Conservation (phyloP, 352 stramenopile species). For the Elongisporangium undulatum region DNA sequence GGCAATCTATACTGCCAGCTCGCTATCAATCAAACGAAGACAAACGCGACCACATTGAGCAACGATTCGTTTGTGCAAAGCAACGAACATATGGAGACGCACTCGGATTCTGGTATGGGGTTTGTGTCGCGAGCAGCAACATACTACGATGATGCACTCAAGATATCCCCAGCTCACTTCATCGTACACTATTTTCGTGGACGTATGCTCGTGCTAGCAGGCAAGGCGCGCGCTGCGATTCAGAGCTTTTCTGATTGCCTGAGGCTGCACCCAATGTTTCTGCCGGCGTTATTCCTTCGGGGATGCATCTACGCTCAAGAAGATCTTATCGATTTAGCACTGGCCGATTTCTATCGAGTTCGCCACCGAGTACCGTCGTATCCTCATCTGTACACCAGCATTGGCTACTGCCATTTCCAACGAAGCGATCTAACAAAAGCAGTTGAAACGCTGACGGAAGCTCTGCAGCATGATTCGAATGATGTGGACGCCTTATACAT, state of each 20-base stretch:
- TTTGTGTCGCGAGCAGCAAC: constrained; percentile 23
- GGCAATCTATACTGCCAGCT: constrained; percentile 60
- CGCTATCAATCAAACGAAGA: constrained; percentile 37
- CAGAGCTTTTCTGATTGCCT: constrained; percentile 29
- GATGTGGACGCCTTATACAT: constrained; percentile 38
- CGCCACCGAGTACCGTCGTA: constrained; percentile 39
- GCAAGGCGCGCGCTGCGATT: constrained; percentile 20
- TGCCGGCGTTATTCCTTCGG: constrained; percentile 46
- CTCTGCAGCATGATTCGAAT: constrained; percentile 14
- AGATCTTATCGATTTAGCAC: constrained; percentile 36
- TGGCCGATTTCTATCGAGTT: constrained; percentile 50
- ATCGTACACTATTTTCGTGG: constrained; percentile 40
- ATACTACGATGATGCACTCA: constrained; percentile 33
- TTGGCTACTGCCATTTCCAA: constrained; percentile 51
- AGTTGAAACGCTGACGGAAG: constrained; percentile 39
- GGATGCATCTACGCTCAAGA: constrained; percentile 52
- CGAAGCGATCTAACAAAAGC: constrained; percentile 31
- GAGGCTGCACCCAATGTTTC: constrained; percentile 29
- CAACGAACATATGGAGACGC: neutral
- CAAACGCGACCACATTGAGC: constrained; percentile 13
- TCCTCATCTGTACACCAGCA: constrained; percentile 39
- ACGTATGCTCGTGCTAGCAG: constrained; percentile 34
- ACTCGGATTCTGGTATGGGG: constrained; percentile 16
- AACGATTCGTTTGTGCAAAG: constrained; percentile 17
- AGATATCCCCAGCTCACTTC: constrained; percentile 26